Conservation (phyloP, 495 filamentous ascomycete species). For the Penicillium parvum region DNA sequence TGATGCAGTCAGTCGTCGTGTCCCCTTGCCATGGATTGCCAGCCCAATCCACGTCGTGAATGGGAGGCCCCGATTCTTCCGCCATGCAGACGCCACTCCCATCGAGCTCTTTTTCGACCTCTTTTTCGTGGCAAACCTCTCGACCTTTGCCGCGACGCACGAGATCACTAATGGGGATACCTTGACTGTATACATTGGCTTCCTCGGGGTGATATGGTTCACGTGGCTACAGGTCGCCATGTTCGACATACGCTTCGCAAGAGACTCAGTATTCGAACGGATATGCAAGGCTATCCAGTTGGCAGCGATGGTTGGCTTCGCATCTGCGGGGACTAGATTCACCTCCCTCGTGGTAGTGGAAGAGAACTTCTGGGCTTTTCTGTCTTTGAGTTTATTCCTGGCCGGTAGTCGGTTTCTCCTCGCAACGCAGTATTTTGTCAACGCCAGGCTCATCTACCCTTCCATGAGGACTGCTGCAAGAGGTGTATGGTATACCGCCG, state of each 20-base stretch:
- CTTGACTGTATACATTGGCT: conserved; percentile 54
- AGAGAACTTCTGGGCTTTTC: conserved; percentile 41
- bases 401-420: conserved; percentile 55
- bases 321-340: conserved; percentile 55
- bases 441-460: conserved; percentile 39
- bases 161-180: conserved; percentile 46
- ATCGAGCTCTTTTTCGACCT: conserved; percentile 66
- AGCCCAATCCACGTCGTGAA: conserved; percentile 28
- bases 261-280: conserved; percentile 63
- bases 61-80: conserved; percentile 24
- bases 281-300: conserved; percentile 60
- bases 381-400: conserved; percentile 52
- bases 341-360: conserved; percentile 41
- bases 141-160: conserved; percentile 57
- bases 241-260: conserved; percentile 64
- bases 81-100: conserved; percentile 45
- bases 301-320: conserved; percentile 60
- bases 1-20: conserved; percentile 1
- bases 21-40: conserved; percentile 30
- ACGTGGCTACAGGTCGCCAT: conserved; percentile 67
- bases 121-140: conserved; percentile 65
- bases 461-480: conserved; percentile 31
- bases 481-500: conserved; percentile 37
- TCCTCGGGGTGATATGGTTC: conserved; percentile 66
- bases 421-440: conserved; percentile 53